Percentiles rank a stretch among this genome's conserved stretches.
Conservation (phyloP, 257 asterid species). For the Knoxia roxburghii region DNA sequence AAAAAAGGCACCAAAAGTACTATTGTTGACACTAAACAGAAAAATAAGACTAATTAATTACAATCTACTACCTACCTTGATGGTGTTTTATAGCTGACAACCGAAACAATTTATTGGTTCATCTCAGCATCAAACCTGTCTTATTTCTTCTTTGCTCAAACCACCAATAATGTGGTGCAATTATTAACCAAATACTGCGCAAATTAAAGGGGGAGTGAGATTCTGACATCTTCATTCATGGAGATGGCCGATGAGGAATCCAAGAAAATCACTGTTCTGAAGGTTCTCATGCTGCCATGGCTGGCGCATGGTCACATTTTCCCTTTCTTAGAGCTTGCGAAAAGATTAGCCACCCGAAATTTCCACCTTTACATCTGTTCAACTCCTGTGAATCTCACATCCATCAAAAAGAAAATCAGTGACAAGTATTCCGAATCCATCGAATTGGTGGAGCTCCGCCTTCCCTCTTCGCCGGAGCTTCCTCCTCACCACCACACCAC, state of each 20-base stretch:
- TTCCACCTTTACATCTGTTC: constrained; percentile 27
- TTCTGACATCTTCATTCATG: no score
- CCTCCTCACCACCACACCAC: constrained; percentile 31
- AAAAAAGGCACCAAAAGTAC: not conserved
- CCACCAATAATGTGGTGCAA: constrained; percentile 6
- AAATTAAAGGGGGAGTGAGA: no score
- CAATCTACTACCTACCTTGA: not conserved
- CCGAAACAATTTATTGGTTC: not conserved
- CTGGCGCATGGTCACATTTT: constrained; percentile 26
- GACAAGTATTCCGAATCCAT: constrained; percentile 6
- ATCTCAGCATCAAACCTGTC: not conserved
- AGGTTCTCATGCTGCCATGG: constrained; percentile 26
- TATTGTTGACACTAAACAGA: not conserved
- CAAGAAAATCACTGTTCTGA: constrained; percentile 2
- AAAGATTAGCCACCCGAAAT: constrained; percentile 11
- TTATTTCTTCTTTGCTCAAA: not conserved
- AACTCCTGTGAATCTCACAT: constrained; percentile 12
- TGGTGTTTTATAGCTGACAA: constrained; percentile 2
- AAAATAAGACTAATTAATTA: no score
- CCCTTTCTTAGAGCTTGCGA: constrained; percentile 27
- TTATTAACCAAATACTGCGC: not conserved
- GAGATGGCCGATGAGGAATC: not conserved
- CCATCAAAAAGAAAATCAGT: constrained; percentile 12
- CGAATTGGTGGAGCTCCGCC: constrained; percentile 14
- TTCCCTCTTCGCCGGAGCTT: constrained; percentile 23